Evolutionary conservation across 768 basidiomycete species (phyloP).

Genomic region (Mycena vitilis): DNA sequence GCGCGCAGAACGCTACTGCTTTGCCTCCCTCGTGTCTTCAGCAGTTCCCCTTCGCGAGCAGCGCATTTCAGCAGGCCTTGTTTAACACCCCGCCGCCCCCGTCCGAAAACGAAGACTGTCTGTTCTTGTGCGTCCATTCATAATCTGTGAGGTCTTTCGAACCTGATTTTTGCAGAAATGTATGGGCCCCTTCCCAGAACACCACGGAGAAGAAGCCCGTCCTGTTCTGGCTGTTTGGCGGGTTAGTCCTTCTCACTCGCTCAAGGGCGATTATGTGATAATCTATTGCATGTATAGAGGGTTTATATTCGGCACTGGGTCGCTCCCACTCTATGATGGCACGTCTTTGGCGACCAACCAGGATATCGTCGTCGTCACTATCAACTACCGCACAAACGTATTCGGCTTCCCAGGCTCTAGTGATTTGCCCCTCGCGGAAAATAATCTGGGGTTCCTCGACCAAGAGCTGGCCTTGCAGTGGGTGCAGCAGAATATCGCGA

Average conservation of each 20-base stretch:
- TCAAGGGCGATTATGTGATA: not conserved
- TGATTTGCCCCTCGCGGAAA: slow-evolving; percentile 19
- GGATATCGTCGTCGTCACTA: slow-evolving; percentile 23
- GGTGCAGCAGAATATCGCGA: slow-evolving; percentile 58
- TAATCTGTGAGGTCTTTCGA: not conserved
- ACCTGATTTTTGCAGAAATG: not conserved
- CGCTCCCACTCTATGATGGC: slow-evolving; percentile 13
- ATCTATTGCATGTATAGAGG: not conserved
- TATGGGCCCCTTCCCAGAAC: slow-evolving; percentile 20
- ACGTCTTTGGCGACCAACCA: slow-evolving; percentile 20
- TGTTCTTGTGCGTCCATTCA: slow-evolving; percentile 14
- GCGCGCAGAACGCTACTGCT: slow-evolving; percentile 4
- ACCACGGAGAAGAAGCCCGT: slow-evolving; percentile 9
- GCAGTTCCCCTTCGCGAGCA: slow-evolving; percentile 13
- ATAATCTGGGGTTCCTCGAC: slow-evolving; percentile 28
- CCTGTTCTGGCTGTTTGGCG: slow-evolving; percentile 23
- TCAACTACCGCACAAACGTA: slow-evolving; percentile 26
- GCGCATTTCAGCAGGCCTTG: slow-evolving; percentile 3
- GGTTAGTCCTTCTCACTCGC: slow-evolving; percentile 3
- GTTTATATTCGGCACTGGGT: slow-evolving; percentile 14
- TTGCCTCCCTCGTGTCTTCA: slow-evolving; percentile 17
- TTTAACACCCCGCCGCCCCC: slow-evolving; percentile 25
- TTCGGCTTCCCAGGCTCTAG: slow-evolving; percentile 22
- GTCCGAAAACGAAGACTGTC: slow-evolving; percentile 25
- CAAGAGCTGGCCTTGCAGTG: slow-evolving; percentile 41